phyloP scores from a whole-genome alignment of 495 filamentous ascomycete species.

The Sabuloglossum arenarium region DNA sequence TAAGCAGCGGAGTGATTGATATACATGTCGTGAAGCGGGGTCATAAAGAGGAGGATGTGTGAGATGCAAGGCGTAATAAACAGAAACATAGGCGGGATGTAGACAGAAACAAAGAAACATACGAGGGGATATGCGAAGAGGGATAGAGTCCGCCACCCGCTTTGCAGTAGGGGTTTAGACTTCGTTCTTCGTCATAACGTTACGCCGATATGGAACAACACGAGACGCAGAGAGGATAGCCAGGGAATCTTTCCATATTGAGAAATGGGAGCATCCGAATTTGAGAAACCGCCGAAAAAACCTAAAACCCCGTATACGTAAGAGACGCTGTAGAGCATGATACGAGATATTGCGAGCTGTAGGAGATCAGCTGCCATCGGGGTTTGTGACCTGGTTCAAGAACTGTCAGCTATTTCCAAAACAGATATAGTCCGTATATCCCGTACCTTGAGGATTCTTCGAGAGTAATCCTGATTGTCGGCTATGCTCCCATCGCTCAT shows the following conservation, averaged over 20 bases:
- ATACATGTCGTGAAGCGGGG: not conserved
- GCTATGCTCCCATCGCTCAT: conserved; percentile 95
- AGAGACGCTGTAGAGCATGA: not conserved
- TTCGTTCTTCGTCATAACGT: conserved; percentile 1
- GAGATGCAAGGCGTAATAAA: not conserved
- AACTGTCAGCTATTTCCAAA: not conserved
- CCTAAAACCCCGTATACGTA: not conserved
- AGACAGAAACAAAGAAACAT: not conserved
- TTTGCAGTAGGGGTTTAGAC: not conserved
- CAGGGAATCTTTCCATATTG: not conserved
- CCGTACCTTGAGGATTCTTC: conserved; percentile 73
- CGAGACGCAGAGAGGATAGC: not conserved
- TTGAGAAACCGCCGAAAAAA: not conserved
- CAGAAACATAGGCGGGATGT: not conserved
- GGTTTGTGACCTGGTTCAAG: not conserved
- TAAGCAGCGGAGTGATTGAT: not conserved
- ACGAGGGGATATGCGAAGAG: not conserved
- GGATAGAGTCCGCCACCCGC: not conserved
- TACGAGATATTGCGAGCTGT: not conserved
- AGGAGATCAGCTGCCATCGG: not conserved
- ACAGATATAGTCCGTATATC: not conserved
- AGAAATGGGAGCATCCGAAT: not conserved
- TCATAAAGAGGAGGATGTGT: not conserved
- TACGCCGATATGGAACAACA: not conserved
- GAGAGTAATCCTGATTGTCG: conserved; percentile 92